Evolutionary conservation across 169 alveolate genomes (phyloP).

Genomic region (Eimeria necatrix): DNA sequence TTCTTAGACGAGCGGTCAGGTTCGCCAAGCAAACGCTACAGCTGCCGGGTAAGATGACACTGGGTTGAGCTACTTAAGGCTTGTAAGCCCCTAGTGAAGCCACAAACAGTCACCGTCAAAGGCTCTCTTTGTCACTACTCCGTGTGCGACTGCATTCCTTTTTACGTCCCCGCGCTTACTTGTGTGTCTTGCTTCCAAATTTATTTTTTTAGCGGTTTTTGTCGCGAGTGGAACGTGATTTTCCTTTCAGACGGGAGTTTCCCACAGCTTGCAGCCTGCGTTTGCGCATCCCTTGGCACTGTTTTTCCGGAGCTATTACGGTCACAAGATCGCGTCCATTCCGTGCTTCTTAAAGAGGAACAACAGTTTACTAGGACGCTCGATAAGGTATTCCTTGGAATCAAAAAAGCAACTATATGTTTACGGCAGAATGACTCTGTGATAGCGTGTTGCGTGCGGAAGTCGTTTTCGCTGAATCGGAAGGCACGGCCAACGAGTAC

Average conservation of each 20-base stretch:
- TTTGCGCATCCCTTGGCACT: slow-evolving; percentile 89
- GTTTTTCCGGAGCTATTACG: slow-evolving; percentile 91
- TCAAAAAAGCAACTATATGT: not conserved
- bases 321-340: slow-evolving; percentile 88
- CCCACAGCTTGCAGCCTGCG: slow-evolving; percentile 91
- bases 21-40: slow-evolving; percentile 88
- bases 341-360: slow-evolving; percentile 91
- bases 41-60: slow-evolving; percentile 74
- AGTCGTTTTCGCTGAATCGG: too few species aligned
- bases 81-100: too few species aligned
- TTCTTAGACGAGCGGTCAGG: slow-evolving; percentile 94
- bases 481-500: too few species aligned
- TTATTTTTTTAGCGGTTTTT: not conserved
- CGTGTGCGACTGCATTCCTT: not conserved
- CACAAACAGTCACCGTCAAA: too few species aligned
- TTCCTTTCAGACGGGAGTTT: slow-evolving; percentile 89
- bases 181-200: not conserved
- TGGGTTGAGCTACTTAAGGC: too few species aligned
- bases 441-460: too few species aligned
- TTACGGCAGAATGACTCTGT: not conserved
- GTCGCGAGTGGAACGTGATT: not conserved
- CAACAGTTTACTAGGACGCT: slow-evolving; percentile 91
- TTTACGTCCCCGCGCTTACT: not conserved
- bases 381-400: slow-evolving; percentile 84
- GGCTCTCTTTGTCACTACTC: not conserved